These are phyloP conservation scores for Trypanosoma melophagium DNA, from an alignment of 208 protist genomes.

Conservation along the genomic window DNA sequence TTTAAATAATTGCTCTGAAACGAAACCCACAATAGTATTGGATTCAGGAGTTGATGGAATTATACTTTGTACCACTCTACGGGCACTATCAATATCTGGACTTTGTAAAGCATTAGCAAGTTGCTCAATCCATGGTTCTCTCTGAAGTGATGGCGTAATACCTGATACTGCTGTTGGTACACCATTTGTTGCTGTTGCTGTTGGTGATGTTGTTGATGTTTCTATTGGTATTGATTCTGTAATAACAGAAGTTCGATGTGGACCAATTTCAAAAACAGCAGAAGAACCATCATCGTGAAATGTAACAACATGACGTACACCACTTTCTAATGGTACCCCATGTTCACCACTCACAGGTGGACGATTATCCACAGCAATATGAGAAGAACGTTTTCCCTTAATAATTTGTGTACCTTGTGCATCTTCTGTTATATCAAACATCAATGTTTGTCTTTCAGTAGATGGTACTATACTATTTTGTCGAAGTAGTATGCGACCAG, in stretches of 20 bases:
- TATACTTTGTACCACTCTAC: slow-evolving; percentile 43
- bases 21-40: slow-evolving; percentile 50
- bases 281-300: slow-evolving; percentile 32
- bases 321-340: slow-evolving; percentile 13
- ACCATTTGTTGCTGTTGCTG: not conserved
- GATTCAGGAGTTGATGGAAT: slow-evolving; percentile 40
- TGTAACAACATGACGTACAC: slow-evolving; percentile 35
- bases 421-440: slow-evolving; percentile 17
- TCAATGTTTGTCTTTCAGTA: slow-evolving; percentile 31
- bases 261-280: slow-evolving; percentile 14
- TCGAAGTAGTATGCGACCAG: slow-evolving; percentile 43
- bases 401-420: slow-evolving; percentile 1
- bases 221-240: not conserved
- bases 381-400: slow-evolving; percentile 2
- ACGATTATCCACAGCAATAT: slow-evolving; percentile 14
- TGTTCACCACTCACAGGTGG: slow-evolving; percentile 11
- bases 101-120: slow-evolving; percentile 50
- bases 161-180: not conserved
- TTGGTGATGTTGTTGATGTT: not conserved
- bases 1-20: slow-evolving; percentile 54
- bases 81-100: slow-evolving; percentile 42
- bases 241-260: not conserved
- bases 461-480: slow-evolving; percentile 58
- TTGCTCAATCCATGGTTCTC: slow-evolving; percentile 56
- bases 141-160: slow-evolving; percentile 1